Evolutionary conservation across 495 filamentous ascomycete species (phyloP), one percentile per base, ranked within the genome.

Genomic region (Xylaria acuta): DNA sequence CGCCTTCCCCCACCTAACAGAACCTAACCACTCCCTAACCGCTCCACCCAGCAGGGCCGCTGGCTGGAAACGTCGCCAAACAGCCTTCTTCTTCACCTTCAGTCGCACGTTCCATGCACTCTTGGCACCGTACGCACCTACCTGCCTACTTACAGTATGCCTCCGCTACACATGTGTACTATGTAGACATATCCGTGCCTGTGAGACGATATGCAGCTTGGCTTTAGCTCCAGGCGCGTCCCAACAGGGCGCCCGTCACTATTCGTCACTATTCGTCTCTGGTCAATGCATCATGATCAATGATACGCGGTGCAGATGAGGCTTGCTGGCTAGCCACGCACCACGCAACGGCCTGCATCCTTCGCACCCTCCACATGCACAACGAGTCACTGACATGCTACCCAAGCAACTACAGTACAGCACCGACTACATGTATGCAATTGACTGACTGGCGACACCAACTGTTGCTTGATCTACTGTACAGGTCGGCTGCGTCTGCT

Each of bases 301-400:
- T 59, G 38, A 38, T 62, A 40, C 25, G 69, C 47, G 62, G 53
- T 71, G 69, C 69, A 64, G 69, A 54, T 71, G 69, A 70, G 67
- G 68, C 54, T 60, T 69, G 54, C 68, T 51, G 53, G 53, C 32
- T 18, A n/a, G 54, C 41, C 47, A 40, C 36, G 36, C 36, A 45
- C 60, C 58, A 53, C 59, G 36, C 56, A 64, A 64, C 47, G 45
- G 45, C 47, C 69, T 71, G 59, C 69, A 64, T 64, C 45, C 32
- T 40, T 41, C 64, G 47, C 34, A 34, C 32, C 64, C 64, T 65
- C 43, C 63, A 49, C 43, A 43, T 63, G 59, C 11, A 25, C 41
- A 45, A 2, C n/a, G n/a, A n/a, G n/a, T n/a, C n/a, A n/a, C n/a
- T 51, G 8, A 51, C n/a, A 9, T 51, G 49, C 49, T 14, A 27